Evolutionary conservation across 306 rosid species (phyloP).

Genomic region (Psophocarpus tetragonolobus): DNA sequence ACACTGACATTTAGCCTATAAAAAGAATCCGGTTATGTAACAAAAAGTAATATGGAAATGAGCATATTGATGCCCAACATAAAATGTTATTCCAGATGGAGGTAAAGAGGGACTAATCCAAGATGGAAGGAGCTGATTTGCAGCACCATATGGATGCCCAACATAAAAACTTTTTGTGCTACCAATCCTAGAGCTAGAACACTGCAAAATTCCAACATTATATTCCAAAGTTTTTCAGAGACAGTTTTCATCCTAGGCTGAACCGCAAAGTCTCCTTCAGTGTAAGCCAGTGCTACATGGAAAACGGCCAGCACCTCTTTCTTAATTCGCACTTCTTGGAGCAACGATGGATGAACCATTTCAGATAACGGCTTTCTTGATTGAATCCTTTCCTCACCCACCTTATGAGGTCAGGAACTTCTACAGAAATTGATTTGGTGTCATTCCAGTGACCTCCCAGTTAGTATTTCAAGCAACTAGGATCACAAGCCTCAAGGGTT

Average conservation of each 20-base stretch:
- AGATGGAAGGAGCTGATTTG: conserved; percentile 16
- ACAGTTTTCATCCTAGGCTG: conserved; percentile 91
- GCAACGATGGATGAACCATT: conserved; percentile 79
- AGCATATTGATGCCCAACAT: too few species aligned
- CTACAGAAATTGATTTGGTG: conserved; percentile 71
- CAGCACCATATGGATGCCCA: conserved; percentile 27
- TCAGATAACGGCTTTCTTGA: conserved; percentile 85
- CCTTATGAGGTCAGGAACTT: conserved; percentile 79
- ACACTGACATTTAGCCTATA: too few species aligned
- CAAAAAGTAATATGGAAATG: too few species aligned
- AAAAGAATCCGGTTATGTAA: too few species aligned
- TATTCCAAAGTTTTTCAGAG: conserved; percentile 74
- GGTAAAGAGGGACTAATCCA: conserved; percentile 7
- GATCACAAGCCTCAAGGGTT: conserved; percentile 80
- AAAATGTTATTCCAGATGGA: too few species aligned
- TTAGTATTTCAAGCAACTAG: conserved; percentile 79
- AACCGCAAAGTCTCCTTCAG: conserved; percentile 82
- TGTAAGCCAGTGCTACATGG: conserved; percentile 87
- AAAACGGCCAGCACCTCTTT: conserved; percentile 90
- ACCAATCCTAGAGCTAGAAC: conserved; percentile 9
- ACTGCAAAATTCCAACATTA: conserved; percentile 18
- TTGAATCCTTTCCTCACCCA: conserved; percentile 97
- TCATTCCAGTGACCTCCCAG: conserved; percentile 86
- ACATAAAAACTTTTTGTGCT: conserved; percentile 27
- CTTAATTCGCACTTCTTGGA: conserved; percentile 88